Evolutionary conservation across 768 basidiomycete genomes (phyloP), one percentile per base, ranked within the genome.

Genomic region (Xanthoconium purpureum): DNA sequence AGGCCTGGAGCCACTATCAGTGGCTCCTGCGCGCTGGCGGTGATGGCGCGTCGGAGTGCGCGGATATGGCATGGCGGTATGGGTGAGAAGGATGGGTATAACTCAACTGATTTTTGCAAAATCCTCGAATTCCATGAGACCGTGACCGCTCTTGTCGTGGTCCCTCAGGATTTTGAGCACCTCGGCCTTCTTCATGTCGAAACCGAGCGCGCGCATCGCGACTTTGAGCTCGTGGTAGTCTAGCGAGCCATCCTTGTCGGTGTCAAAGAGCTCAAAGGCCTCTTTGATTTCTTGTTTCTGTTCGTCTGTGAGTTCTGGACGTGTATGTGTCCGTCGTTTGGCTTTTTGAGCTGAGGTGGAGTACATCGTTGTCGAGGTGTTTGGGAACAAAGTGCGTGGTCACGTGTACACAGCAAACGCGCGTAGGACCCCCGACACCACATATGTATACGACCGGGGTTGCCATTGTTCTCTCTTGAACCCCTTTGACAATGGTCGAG

Each of bases 171-270:
- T 80, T 73, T 98, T 98, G 63, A 99, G 76, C 42, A 99, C 95
- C 73, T 99, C 97, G 0, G 93, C 93, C 77, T 98, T 99, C 80
- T 98, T 98, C 76, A 97, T 71, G 71, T 98, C 97, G 70, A 98
- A 98, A 2, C 97, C 97, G 56, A 99, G 76, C 2, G 97, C 97
- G 44, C 97, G 83, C 92, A 99, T 95, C 50, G 96, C 94, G 66
- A 99, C 97, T 74, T 98, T 99, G 66, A 98, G 82, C 18, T 99
- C 97, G 75, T 99, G 97, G 74, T 98, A 98, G 75, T 98, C 97
- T 54, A 98, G 79, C 50, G 82, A 85, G 35, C 92, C 92, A 68
- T 99, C 97, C 78, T 98, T 97, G 81, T 99, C 97, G 44, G 94
- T 91, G 75, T 99, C 97, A 70, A 99, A 99, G 52, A 99, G 86